Evolutionary conservation across 2,329 filamentous ascomycete species (phyloP), one percentile per base, ranked within the genome.

Genomic region (Aspergillus novofumigatus): DNA sequence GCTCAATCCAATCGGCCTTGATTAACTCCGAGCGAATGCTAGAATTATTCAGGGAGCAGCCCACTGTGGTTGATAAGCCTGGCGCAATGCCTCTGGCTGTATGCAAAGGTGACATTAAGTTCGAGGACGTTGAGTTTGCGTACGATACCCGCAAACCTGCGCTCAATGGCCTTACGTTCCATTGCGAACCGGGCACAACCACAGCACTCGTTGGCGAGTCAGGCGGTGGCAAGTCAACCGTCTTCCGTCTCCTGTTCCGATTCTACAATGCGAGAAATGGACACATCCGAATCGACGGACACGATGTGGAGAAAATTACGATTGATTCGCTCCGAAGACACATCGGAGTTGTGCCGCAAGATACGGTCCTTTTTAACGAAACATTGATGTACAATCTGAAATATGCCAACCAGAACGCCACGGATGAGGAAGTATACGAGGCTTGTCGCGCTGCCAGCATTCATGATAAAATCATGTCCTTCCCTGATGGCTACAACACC

Each of bases 151-250:
- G 92, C 53, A 92, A 91, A 71, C 88, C 92, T 6, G 94, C 94
- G 1, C 77, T 99, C 60, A 86, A 89, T 62, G 87, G 92, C 49
- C 81, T 99, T 51, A 88, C 84, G 61, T 97, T 99, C 74, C 87
- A 88, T 61, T 97, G 92, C 72, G 78, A 80, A 20, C 92, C 94
- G 1, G 94, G 94, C 53, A 97, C 92, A 0, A 97, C 92, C 0
- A 99, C 93, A 5, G 94, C 94, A 0, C 87, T 99, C 62, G 94
- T 99, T 20, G 94, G 94, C 62, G 93, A 97, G 73, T 97, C 93
- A 32, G 94, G 94, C 49, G 94, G 94, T 58, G 94, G 94, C 63
- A 99, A 99, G 75, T 97, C 93, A 2, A 99, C 94, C 0, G 84
- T 99, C 26, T 97, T 99, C 80, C 89, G 94, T 52, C 83, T 97